Evolutionary conservation across 2,329 filamentous ascomycete genomes (phyloP).

Genomic region (Albifimbria verrucaria): DNA sequence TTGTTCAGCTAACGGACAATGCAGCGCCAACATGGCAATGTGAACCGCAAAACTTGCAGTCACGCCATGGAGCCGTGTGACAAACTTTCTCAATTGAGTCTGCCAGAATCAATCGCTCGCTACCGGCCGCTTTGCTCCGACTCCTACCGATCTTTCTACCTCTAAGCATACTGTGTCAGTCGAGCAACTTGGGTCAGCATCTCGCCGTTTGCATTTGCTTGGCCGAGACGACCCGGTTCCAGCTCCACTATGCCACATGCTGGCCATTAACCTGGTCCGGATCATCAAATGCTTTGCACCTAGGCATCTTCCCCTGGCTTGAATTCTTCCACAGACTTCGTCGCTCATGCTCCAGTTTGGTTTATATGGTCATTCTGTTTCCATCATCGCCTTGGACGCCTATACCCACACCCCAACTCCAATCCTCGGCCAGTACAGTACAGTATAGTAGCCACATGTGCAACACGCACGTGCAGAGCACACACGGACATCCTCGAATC

Average conservation of each 20-base stretch:
- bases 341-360: no score
- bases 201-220: neutral
- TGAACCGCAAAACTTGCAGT: neutral
- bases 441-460: no score
- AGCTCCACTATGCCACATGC: neutral
- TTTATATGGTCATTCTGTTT: no score
- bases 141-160: neutral
- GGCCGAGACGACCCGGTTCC: neutral
- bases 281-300: neutral
- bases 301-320: neutral
- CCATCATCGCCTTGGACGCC: no score
- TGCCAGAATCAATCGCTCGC: neutral
- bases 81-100: slow-evolving; percentile 5
- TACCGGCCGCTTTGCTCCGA: slow-evolving; percentile 3
- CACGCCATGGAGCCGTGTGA: neutral
- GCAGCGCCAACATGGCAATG: slow-evolving; percentile 5
- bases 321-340: no score
- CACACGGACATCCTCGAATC: no score
- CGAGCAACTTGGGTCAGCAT: neutral
- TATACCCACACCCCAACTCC: no score
- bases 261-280: neutral
- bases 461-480: no score
- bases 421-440: no score
- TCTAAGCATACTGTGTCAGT: neutral
- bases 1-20: slow-evolving; percentile 10